Evolutionary conservation across 179 eudicot genomes (phyloP).

Genomic region (Vitellaria paradoxa): DNA sequence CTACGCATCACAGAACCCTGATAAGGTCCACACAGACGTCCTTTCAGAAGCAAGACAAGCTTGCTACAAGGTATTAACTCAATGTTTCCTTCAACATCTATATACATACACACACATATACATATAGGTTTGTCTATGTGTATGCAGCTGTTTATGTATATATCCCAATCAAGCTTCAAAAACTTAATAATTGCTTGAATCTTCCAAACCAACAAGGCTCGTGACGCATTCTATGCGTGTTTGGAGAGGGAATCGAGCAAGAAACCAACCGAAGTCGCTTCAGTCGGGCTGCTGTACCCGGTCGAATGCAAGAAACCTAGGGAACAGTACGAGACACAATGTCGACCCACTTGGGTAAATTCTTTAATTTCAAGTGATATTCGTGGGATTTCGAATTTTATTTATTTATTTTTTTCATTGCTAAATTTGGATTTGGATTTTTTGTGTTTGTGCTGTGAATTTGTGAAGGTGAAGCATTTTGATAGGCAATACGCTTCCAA

Average conservation of each 20-base stretch:
- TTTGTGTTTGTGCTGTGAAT: not conserved
- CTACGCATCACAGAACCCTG: slow-evolving; percentile 13
- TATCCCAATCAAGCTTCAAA: not conserved
- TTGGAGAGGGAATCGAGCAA: slow-evolving; percentile 62
- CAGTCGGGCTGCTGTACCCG: slow-evolving; percentile 78
- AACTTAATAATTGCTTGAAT: not conserved
- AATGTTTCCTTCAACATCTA: not conserved
- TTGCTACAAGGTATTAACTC: slow-evolving; percentile 24
- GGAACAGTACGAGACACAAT: slow-evolving; percentile 50
- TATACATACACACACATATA: not conserved
- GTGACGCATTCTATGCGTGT: slow-evolving; percentile 82
- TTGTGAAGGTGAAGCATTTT: slow-evolving; percentile 78
- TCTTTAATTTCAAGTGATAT: not conserved
- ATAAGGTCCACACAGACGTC: slow-evolving; percentile 20
- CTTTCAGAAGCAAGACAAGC: slow-evolving; percentile 27
- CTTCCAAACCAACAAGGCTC: slow-evolving; percentile 38
- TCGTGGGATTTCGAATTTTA: not conserved
- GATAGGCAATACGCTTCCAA: slow-evolving; percentile 74
- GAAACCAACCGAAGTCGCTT: slow-evolving; percentile 58
- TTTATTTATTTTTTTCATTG: not conserved
- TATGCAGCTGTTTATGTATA: not conserved
- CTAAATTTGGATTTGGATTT: not conserved
- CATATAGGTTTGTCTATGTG: not conserved
- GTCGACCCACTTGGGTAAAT: slow-evolving; percentile 79
- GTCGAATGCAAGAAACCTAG: slow-evolving; percentile 64